Evolutionary conservation across 1,284 basidiomycete species (phyloP), one percentile per base, ranked within the genome.

Genomic region (Ganoderma resinaceum): DNA sequence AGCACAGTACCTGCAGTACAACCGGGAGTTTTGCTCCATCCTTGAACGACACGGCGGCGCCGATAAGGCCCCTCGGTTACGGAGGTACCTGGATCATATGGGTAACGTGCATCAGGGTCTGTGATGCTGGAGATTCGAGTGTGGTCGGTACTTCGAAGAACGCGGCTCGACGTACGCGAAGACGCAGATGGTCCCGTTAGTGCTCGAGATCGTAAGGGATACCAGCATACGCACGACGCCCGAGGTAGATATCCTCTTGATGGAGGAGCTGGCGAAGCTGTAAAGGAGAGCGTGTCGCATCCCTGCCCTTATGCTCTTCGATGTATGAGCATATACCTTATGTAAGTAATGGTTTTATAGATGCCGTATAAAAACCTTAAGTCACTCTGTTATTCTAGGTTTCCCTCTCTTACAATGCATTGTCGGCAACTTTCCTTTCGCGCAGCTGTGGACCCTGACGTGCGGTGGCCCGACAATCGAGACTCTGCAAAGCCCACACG

Each of bases 391-490:
- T 37, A 37, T 11, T 6, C 37, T 11, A 37, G 6, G 37, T 11
- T 6, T 37, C 37, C 6, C 11, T 37, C 37, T 11, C 37, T 37
- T 6, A 37, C 37, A 37, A 11, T 6, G 37, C 37, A 37, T 42
- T 42, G n/a, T 42, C 1, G 16, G 16, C 12, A 18, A 12, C 40
- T n/a, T n/a, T n/a, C n/a, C n/a, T n/a, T n/a, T n/a, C n/a, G 9
- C 60, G 11, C 60, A 73, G 72, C 82, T 89, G n/a, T 89, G 87
- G 9, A 84, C 84, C 0, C 76, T 89, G 52, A 80, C 87, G 0
- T 89, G 87, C 66, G 89, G 89, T 55, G 88, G 88, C 0, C 85
- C 89, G 2, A 74, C 80, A 20, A 82, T 82, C n/a, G n/a, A n/a
- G n/a, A n/a, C n/a, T n/a, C n/a, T n/a, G n/a, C n/a, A n/a, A 2